Conservation (phyloP, 495 filamentous ascomycete genomes). For the Aspergillus baeticus region DNA sequence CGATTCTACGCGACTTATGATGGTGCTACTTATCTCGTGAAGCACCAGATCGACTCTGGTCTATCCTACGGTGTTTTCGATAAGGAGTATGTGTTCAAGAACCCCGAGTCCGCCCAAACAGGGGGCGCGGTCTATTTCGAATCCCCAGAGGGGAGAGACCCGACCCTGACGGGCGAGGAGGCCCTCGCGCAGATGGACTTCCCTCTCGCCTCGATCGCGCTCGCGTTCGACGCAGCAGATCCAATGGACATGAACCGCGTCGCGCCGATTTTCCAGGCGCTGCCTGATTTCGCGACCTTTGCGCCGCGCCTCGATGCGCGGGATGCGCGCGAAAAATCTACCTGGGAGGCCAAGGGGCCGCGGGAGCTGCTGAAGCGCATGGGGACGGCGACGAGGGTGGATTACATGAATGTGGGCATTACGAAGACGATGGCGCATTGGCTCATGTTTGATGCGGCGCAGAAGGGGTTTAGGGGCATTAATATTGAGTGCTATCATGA, state of each 20-base stretch:
- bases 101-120: constrained; percentile 32
- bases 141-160: too few relatives aligned
- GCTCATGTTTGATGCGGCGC: constrained; percentile 33
- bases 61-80: constrained; percentile 46
- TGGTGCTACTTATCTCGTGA: constrained; percentile 19
- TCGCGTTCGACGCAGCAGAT: constrained; percentile 34
- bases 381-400: constrained; percentile 33
- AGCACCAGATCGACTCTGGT: constrained; percentile 36
- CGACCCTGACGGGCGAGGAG: constrained; percentile 20
- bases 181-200: constrained; percentile 40
- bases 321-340: constrained; percentile 11
- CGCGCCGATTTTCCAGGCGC: constrained; percentile 18
- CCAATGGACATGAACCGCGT: constrained; percentile 29
- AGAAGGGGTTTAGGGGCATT: constrained; percentile 31
- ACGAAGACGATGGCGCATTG: constrained; percentile 35
- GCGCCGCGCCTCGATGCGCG: constrained; percentile 14
- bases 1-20: constrained; percentile 19
- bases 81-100: constrained; percentile 43
- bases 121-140: constrained; percentile 43
- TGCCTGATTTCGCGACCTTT: constrained; percentile 29
- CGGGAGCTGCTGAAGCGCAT: constrained; percentile 36
- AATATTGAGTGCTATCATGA: constrained; percentile 35
- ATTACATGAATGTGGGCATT: constrained; percentile 31
- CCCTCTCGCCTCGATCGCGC: constrained; percentile 40
- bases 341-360: constrained; percentile 17